Evolutionary conservation across 768 basidiomycete genomes (phyloP).

Genomic region (Tricholoma flavovirens): DNA sequence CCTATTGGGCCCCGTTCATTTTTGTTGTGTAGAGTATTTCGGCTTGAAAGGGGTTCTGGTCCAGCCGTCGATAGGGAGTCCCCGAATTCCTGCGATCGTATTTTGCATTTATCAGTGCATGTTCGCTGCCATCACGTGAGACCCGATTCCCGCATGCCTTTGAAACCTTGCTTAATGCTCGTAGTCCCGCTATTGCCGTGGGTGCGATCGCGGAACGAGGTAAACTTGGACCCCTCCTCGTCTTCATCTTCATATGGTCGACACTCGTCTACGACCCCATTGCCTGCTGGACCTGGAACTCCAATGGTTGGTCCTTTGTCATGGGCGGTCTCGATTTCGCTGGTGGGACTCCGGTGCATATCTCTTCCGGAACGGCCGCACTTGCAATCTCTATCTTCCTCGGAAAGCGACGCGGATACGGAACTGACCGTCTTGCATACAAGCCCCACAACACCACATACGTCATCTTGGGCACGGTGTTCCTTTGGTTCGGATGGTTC

Average conservation of each 20-base stretch:
- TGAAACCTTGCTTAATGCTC: slow-evolving; percentile 18
- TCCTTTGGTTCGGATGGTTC: slow-evolving; percentile 97
- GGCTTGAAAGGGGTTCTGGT: slow-evolving; percentile 74
- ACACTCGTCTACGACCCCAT: slow-evolving; percentile 91
- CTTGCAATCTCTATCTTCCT: slow-evolving; percentile 89
- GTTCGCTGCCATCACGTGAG: slow-evolving; percentile 86
- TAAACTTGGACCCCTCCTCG: slow-evolving; percentile 76
- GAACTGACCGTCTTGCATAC: slow-evolving; percentile 86
- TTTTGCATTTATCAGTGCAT: slow-evolving; percentile 87
- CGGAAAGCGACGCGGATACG: slow-evolving; percentile 87
- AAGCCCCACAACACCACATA: slow-evolving; percentile 92
- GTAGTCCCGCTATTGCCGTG: slow-evolving; percentile 78
- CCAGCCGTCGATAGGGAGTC: slow-evolving; percentile 67
- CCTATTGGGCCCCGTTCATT: not conserved
- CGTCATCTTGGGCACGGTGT: slow-evolving; percentile 86
- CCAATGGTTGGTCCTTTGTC: slow-evolving; percentile 66
- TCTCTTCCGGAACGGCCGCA: slow-evolving; percentile 88
- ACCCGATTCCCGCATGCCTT: slow-evolving; percentile 4
- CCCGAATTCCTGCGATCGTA: slow-evolving; percentile 64
- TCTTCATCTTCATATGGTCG: slow-evolving; percentile 89
- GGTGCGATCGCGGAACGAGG: slow-evolving; percentile 91
- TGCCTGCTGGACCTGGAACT: slow-evolving; percentile 96
- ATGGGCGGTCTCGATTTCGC: slow-evolving; percentile 90
- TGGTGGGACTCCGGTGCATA: slow-evolving; percentile 95
- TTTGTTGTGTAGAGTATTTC: slow-evolving; percentile 57